Evolutionary conservation across 2,329 filamentous ascomycete genomes (phyloP), one percentile per base, ranked within the genome.

Genomic region (Colletotrichum incanum): DNA sequence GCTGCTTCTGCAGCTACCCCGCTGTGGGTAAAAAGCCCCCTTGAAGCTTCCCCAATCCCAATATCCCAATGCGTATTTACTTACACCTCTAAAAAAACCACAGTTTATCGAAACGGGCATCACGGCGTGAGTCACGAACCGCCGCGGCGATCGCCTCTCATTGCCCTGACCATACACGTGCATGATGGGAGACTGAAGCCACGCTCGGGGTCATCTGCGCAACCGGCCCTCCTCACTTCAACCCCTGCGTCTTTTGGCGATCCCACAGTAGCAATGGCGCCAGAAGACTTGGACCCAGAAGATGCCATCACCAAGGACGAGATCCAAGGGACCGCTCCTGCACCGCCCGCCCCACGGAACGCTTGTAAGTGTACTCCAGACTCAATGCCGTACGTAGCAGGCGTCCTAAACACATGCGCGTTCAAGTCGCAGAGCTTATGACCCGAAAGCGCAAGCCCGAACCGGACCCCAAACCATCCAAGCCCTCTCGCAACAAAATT

Each of bases 281-380:
- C 69, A 34, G 47, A 66, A 52, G 75, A 78, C 16, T 77, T 78
- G 4, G 78, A 78, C 18, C 73, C 78, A 0, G 80, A 85, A 67
- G 84, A 86, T 75, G 84, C 83, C 55, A 82, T 84, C 66, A 84
- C 81, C 0, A 76, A 79, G 59, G 82, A 86, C 37, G 85, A 87
- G 71, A 82, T 85, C 1, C 75, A 78, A 43, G 79, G 79, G 26
- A 78, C 78, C 63, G 81, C 81, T 16, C 65, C 79, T 20, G 64
- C 78, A 37, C 71, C 73, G 14, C 75, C 73, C 56, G 28, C 47
- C 1, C 73, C 72, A 28, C 80, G 78, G 63, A 86, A 87, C 79
- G 85, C 86, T 72, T 87, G 86, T 86, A 81, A 56, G 76, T 56
- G 11, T 34, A 20, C 23, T 39, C 7, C 23, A 11, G 16, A 23